Percentiles rank a stretch among this genome's conserved stretches.
phyloP scores from a whole-genome alignment of 768 basidiomycete genomes.

The Boletus barrowsii region DNA sequence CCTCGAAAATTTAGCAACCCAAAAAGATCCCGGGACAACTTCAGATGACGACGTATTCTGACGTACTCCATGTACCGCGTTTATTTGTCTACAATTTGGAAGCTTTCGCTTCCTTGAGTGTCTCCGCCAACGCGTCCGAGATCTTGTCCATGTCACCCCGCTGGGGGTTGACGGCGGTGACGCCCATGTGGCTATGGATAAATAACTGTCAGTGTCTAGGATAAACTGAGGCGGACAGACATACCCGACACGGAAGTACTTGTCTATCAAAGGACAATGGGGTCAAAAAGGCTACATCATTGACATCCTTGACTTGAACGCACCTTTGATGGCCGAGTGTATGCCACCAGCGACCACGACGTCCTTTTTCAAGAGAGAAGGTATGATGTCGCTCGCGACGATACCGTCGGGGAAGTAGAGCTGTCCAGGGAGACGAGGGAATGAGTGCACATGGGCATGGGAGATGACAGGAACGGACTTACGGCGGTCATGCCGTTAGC shows the following conservation, averaged over 20 bases:
- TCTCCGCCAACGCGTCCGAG: constrained; percentile 59
- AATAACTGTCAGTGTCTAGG: neutral
- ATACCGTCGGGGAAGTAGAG: constrained; percentile 83
- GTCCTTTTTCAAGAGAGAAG: constrained; percentile 64
- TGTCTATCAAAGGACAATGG: constrained; percentile 42
- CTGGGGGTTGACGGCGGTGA: constrained; percentile 66
- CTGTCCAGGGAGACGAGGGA: constrained; percentile 28
- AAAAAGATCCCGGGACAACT: too few species aligned
- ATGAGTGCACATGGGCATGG: neutral
- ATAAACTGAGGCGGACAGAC: constrained; percentile 20
- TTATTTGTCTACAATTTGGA: neutral
- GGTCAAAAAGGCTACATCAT: constrained; percentile 6
- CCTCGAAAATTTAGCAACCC: too few species aligned
- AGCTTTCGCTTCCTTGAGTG: constrained; percentile 38
- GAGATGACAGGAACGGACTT: constrained; percentile 14
- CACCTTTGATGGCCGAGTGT: constrained; percentile 78
- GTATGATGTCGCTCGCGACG: constrained; percentile 71
- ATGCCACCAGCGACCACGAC: constrained; percentile 88
- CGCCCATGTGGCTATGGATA: constrained; percentile 76
- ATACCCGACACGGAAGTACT: constrained; percentile 89
- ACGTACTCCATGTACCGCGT: too few species aligned
- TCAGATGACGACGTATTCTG: too few species aligned
- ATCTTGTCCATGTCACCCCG: constrained; percentile 78
- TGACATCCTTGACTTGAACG: constrained; percentile 8
- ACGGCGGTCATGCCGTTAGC: constrained; percentile 97